Percentiles rank a stretch among this genome's conserved stretches.
These are phyloP conservation scores for Orychophragmus violaceus DNA, from an alignment of 345 rosid species.

Conservation along the genomic window DNA sequence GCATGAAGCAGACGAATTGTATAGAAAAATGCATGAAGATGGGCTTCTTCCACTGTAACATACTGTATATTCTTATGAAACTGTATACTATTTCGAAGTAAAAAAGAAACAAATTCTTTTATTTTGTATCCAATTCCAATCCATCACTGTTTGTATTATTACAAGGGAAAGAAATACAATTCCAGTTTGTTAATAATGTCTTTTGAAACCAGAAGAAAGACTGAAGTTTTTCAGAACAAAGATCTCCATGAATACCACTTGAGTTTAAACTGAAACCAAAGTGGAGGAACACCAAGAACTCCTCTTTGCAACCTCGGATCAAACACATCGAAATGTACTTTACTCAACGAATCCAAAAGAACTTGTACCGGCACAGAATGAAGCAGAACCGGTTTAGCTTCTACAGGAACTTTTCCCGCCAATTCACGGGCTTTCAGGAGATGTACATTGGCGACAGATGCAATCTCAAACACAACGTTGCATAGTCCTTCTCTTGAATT, in stretches of 20 bases:
- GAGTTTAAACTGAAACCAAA: conserved; percentile 69
- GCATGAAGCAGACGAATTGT: conserved; percentile 25
- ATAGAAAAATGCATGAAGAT: conserved; percentile 27
- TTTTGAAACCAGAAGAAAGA: background rate
- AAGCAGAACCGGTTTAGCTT: conserved; percentile 67
- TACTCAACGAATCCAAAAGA: conserved; percentile 50
- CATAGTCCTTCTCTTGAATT: conserved; percentile 59
- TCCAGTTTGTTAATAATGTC: conserved; percentile 1
- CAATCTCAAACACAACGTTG: conserved; percentile 75
- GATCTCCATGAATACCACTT: conserved; percentile 78
- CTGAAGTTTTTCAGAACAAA: conserved; percentile 34
- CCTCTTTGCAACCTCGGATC: conserved; percentile 72
- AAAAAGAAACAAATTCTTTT: background rate
- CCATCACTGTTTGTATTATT: conserved; percentile 13
- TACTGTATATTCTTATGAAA: background rate
- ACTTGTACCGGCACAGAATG: conserved; percentile 79
- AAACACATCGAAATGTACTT: conserved; percentile 73
- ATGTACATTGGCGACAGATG: conserved; percentile 78
- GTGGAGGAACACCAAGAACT: conserved; percentile 70
- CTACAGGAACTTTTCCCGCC: conserved; percentile 53
- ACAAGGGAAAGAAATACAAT: conserved; percentile 4
- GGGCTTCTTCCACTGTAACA: conserved; percentile 5
- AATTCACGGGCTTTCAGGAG: conserved; percentile 77
- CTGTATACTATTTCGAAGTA: background rate
- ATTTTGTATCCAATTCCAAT: background rate